phyloP scores from a whole-genome alignment of 257 asterid species.

The Echites panduratus region DNA sequence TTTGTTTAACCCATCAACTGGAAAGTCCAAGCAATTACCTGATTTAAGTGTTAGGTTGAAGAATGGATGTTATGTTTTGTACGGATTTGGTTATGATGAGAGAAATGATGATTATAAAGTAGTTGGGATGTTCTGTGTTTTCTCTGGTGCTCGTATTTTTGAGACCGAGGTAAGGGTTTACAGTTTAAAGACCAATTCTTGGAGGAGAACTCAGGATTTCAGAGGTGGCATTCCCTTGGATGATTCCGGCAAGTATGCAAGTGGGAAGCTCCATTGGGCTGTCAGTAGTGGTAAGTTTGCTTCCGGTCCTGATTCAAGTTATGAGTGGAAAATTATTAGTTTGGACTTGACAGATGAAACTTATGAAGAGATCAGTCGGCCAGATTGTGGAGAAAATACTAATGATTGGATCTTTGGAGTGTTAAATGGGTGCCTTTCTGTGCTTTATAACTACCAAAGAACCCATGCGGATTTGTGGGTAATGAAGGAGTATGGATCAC shows the following conservation, averaged over 20 bases:
- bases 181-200: constrained; percentile 38
- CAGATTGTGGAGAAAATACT: constrained; percentile 21
- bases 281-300: background rate
- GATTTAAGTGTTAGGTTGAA: constrained; percentile 5
- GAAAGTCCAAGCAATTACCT: constrained; percentile 18
- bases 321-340: constrained; percentile 35
- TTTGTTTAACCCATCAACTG: constrained; percentile 27
- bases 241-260: constrained; percentile 29
- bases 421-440: constrained; percentile 29
- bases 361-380: constrained; percentile 30
- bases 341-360: constrained; percentile 43
- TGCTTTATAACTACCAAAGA: constrained; percentile 30
- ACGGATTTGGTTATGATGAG: constrained; percentile 32
- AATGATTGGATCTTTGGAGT: constrained; percentile 25
- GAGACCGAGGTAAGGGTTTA: constrained; percentile 36
- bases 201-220: constrained; percentile 37
- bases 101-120: constrained; percentile 43
- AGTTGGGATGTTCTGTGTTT: constrained; percentile 33
- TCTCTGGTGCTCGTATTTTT: constrained; percentile 9
- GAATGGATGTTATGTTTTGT: constrained; percentile 11
- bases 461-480: constrained; percentile 41
- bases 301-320: constrained; percentile 8
- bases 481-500: constrained; percentile 34
- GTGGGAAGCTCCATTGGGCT: constrained; percentile 62
- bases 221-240: constrained; percentile 24